Evolutionary conservation across 192 early-diverging fungal genomes (phyloP).

Genomic region (Mortierella claussenii): DNA sequence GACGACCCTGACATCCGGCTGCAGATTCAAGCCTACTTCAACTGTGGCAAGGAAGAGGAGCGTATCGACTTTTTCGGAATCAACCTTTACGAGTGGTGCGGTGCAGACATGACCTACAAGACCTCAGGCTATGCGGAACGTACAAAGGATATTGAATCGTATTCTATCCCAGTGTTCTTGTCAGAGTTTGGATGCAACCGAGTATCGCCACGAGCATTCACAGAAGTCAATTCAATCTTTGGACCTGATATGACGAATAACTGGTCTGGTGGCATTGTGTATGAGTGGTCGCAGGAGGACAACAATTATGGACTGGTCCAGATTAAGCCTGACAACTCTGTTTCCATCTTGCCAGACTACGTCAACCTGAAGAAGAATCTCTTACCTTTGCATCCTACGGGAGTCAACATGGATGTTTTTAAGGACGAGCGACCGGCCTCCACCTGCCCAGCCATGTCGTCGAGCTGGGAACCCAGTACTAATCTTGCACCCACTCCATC

Average conservation of each 20-base stretch:
- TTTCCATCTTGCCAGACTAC: constrained; percentile 64
- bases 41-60: constrained; percentile 69
- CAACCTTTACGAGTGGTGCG: constrained; percentile 86
- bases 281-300: constrained; percentile 80
- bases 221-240: constrained; percentile 75
- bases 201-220: constrained; percentile 72
- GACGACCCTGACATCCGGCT: constrained; percentile 76
- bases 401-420: constrained; percentile 67
- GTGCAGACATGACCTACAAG: constrained; percentile 63
- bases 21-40: constrained; percentile 74
- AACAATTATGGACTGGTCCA: constrained; percentile 81
- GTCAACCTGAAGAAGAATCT: constrained; percentile 68
- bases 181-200: constrained; percentile 85
- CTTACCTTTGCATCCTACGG: constrained; percentile 62
- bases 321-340: constrained; percentile 57
- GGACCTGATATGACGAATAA: constrained; percentile 71
- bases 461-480: constrained; percentile 65
- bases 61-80: constrained; percentile 79
- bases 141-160: constrained; percentile 67
- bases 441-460: constrained; percentile 55
- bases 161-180: constrained; percentile 73
- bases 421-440: constrained; percentile 53
- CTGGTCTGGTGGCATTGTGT: constrained; percentile 80
- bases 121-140: constrained; percentile 75
- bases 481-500: constrained; percentile 73